phyloP scores from a whole-genome alignment of 768 basidiomycete species.

The Suillus cothurnatus region DNA sequence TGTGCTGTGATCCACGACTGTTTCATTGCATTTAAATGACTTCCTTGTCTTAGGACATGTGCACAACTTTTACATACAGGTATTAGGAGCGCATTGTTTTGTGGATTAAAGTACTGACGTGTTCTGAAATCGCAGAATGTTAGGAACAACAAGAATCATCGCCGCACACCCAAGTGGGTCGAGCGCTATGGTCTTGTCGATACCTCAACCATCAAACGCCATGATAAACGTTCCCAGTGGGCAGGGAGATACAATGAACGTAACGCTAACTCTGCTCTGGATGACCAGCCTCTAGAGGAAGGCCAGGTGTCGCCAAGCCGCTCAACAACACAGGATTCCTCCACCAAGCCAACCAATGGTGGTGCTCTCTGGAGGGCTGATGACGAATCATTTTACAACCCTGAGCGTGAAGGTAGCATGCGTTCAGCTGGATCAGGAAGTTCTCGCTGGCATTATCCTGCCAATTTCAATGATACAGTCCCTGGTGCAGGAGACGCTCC shows the following conservation, averaged over 20 bases:
- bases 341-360: slow-evolving; percentile 25
- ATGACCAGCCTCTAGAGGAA: slow-evolving; percentile 74
- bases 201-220: slow-evolving; percentile 73
- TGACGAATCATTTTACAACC: slow-evolving; percentile 75
- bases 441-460: slow-evolving; percentile 83
- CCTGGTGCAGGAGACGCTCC: slow-evolving; percentile 42
- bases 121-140: slow-evolving; percentile 63
- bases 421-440: slow-evolving; percentile 39
- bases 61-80: slow-evolving; percentile 94
- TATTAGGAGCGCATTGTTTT: slow-evolving; percentile 26
- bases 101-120: slow-evolving; percentile 8
- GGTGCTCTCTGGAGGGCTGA: slow-evolving; percentile 72
- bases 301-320: slow-evolving; percentile 58
- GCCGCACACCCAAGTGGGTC: slow-evolving; percentile 95
- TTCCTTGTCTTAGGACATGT: slow-evolving; percentile 60
- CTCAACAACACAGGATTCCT: slow-evolving; percentile 13
- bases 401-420: slow-evolving; percentile 38
- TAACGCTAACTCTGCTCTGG: slow-evolving; percentile 65
- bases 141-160: slow-evolving; percentile 91
- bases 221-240: slow-evolving; percentile 85
- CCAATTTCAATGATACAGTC: slow-evolving; percentile 71
- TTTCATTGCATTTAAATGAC: slow-evolving; percentile 8
- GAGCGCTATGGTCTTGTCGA: slow-evolving; percentile 89
- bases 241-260: slow-evolving; percentile 85
- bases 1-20: slow-evolving; percentile 13